Percentiles rank a stretch among this genome's conserved stretches.
Conservation (phyloP, 495 filamentous ascomycete species). For the Pseudomonodictys pantanalensis region DNA sequence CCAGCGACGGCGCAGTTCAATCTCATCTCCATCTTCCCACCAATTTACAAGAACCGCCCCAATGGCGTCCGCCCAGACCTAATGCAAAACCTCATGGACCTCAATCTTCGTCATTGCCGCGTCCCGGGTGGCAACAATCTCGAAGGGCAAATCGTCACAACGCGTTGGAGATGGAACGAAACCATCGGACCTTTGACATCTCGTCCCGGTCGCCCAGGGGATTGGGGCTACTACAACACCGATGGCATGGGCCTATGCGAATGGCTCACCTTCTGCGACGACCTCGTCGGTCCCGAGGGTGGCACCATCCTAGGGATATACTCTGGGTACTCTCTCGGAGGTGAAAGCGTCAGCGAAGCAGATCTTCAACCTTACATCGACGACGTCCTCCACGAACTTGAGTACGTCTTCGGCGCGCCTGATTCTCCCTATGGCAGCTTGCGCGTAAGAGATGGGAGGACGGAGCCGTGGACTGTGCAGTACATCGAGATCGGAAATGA, state of each 20-base stretch:
- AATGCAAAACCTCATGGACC: conserved; percentile 37
- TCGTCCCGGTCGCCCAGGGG: conserved; percentile 37
- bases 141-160: conserved; percentile 37
- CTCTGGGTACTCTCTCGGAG: conserved; percentile 35
- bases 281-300: conserved; percentile 40
- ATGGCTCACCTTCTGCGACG: conserved; percentile 39
- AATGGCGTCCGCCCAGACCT: conserved; percentile 39
- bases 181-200: conserved; percentile 40
- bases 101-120: conserved; percentile 30
- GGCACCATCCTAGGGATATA: conserved; percentile 40
- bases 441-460: conserved; percentile 55
- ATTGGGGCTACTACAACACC: conserved; percentile 42
- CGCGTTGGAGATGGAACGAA: conserved; percentile 42
- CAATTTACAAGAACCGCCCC: conserved; percentile 40
- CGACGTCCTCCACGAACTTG: conserved; percentile 64
- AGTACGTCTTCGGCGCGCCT: conserved; percentile 58
- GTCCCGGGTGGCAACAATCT: conserved; percentile 41
- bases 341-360: conserved; percentile 38
- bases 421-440: conserved; percentile 56
- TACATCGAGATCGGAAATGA: conserved; percentile 68
- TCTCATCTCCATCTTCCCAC: conserved; percentile 41
- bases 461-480: conserved; percentile 55
- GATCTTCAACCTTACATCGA: conserved; percentile 51
- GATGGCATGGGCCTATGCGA: conserved; percentile 41
- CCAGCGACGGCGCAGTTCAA: conserved; percentile 41